Conservation (phyloP, 345 rosid species). For the Viola odorata region DNA sequence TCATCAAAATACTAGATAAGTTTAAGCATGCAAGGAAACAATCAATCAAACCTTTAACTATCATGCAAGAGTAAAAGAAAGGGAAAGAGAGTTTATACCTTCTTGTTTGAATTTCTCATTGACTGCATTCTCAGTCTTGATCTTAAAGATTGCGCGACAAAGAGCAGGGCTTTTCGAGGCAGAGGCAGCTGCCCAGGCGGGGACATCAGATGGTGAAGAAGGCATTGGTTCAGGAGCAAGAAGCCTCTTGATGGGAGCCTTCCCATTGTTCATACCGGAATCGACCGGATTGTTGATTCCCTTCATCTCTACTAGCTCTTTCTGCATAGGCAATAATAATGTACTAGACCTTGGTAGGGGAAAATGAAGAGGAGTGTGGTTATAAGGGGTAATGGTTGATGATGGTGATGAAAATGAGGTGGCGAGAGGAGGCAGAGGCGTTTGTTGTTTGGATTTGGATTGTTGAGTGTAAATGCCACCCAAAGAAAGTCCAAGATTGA, state of each 20-base stretch:
- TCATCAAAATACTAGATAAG: neutral
- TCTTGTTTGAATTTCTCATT: neutral
- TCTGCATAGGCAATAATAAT: slow-evolving; percentile 13
- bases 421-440: no score
- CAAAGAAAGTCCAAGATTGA: slow-evolving; percentile 20
- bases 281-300: no score
- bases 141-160: slow-evolving; percentile 11
- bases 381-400: no score
- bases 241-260: neutral
- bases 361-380: neutral
- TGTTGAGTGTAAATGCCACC: slow-evolving; percentile 15
- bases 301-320: slow-evolving; percentile 1
- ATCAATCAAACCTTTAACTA: neutral
- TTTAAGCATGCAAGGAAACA: neutral
- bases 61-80: neutral
- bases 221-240: slow-evolving; percentile 2
- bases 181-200: slow-evolving; percentile 23
- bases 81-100: slow-evolving; percentile 5
- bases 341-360: slow-evolving; percentile 22
- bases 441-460: neutral
- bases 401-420: no score
- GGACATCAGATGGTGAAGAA: slow-evolving; percentile 9
- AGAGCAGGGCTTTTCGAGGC: slow-evolving; percentile 9
- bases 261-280: neutral
- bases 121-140: neutral